Base-by-base conservation (phyloP, 306 rosid species). In the Quercus suber region DNA sequence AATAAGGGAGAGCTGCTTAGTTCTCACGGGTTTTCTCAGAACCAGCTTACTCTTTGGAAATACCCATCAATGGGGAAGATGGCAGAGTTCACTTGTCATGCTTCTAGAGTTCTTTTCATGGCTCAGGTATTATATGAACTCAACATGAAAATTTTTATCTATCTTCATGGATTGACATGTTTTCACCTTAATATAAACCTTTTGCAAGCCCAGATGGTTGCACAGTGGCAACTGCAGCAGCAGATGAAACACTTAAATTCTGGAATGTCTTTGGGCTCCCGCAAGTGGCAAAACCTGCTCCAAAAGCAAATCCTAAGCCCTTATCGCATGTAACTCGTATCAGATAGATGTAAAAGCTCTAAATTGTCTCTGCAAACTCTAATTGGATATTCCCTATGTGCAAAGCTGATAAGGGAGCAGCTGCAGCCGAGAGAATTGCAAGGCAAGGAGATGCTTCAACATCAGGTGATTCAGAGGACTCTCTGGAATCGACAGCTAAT, bases 61-160 rank as follows among this genome's bases (percentile, higher is more conserved):
- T 93, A 93, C 71, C 97, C 97, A 6, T 93, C 97, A 5, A 91
- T 93, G 96, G 86, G 84, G 68, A 91, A 88, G 82, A 83, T 85
- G 87, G 91, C 88, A 14, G 96, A 93, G 84, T 92, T 93, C 80
- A 85, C 71, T 4, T 94, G 97, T 41, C 97, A 93, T 71, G 82
- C 92, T 18, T 93, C 96, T 12, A 89, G 96, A 72, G 96, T 93
- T 79, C 91, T 89, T 49, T 89, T 21, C 72, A 88, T 89, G 94
- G 80, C 93, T 31, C 49, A 65, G 71, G 71, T 65, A 63, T 28
- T 14, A 13, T 14, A 65, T 17, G 18, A 5, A 31, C 33, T 13
- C 9, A 37, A 37, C 45, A 7, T 61, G 31, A 11, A 63, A 2
- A 0, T 41, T 20, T 60, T 9, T 8, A 2, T n/a, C 69, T 35